Base-by-base conservation (phyloP, 345 rosid species). In the Noccaea bulbosa region DNA sequence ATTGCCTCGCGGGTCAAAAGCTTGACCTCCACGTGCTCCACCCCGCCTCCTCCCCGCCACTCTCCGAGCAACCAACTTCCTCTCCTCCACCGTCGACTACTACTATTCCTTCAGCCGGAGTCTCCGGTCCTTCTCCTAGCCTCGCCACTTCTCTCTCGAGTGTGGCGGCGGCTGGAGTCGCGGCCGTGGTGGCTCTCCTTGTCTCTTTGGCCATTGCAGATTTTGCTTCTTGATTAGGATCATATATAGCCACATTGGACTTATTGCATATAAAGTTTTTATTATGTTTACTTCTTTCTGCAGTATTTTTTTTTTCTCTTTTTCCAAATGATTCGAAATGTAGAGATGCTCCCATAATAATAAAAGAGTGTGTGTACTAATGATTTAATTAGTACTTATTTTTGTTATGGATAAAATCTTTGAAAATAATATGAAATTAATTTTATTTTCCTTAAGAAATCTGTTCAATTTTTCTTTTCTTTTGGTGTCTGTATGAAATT, bases 1-100 rank as follows among this genome's bases (percentile, higher is more conserved):
- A 94, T 46, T 92, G 98, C 67, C 91, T 77, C 35, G 80, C 86
- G 5, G 97, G 99, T 2, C 99, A 92, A 79, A 94, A 89, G 80
- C 88, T 94, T 4, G 98, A 92, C 81, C 83, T 94, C 40, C 85
- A 92, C 58, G 93, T 94, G 16, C 83, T 78, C 16, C 85, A 77
- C 8, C 22, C 73, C 0, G 24, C 62, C 5, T 73, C 96, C 33
- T 79, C 88, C 2, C 14, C 78, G 11, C 80, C 86, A 11, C 37
- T 86, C 17, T 70, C 86, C 41, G 72, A 76, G 8, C 63, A 76
- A 69, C 82, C 86, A 3, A 16, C 84, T 6, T 70, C 82, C 17
- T 32, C 44, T 12, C 48, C 72, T 8, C 22, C 91, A 56, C 67
- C 80, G 3, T 51, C n/a, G 6, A 34, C 55, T 66, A 15, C 46